Conservation (phyloP, 176 grass and related monocot species). For the Dactylis glomerata region DNA sequence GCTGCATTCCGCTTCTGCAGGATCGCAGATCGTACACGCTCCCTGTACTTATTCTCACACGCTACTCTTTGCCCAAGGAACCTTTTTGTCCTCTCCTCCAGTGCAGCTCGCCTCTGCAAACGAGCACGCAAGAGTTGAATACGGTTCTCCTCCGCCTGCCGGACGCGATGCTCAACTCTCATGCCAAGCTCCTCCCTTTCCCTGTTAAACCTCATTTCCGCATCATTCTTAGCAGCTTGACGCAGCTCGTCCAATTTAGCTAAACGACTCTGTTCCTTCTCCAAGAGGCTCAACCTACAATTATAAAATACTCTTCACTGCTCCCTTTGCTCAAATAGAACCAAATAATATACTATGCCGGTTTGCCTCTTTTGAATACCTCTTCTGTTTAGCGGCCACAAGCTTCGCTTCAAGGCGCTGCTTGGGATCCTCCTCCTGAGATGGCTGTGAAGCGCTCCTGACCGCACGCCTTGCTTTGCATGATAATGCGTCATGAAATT, state of each 20-base stretch:
- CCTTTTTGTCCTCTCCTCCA: slow-evolving; percentile 66
- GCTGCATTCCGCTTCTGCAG: slow-evolving; percentile 72
- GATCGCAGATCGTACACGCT: slow-evolving; percentile 71
- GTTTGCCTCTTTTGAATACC: slow-evolving; percentile 39
- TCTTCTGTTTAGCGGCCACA: slow-evolving; percentile 78
- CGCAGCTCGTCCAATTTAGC: slow-evolving; percentile 65
- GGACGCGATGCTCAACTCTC: slow-evolving; percentile 59
- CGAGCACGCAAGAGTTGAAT: slow-evolving; percentile 60
- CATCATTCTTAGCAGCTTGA: slow-evolving; percentile 73
- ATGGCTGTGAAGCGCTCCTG: slow-evolving; percentile 57
- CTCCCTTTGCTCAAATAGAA: neutral
- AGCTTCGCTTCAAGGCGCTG: slow-evolving; percentile 75
- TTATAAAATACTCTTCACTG: neutral
- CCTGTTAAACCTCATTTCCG: slow-evolving; percentile 63
- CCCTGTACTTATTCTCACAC: slow-evolving; percentile 74
- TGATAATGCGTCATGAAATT: slow-evolving; percentile 76
- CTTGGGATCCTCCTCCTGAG: slow-evolving; percentile 73
- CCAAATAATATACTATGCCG: neutral
- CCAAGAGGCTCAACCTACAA: slow-evolving; percentile 69
- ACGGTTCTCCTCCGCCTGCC: slow-evolving; percentile 70
- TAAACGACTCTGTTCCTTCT: slow-evolving; percentile 67
- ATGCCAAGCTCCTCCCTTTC: slow-evolving; percentile 69
- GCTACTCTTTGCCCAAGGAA: slow-evolving; percentile 53
- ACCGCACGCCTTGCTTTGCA: slow-evolving; percentile 70
- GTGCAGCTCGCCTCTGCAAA: slow-evolving; percentile 60